Percentiles rank a stretch among this genome's conserved stretches.
Evolutionary conservation across 2,329 filamentous ascomycete species (phyloP).

Genomic region (Aspergillus sp.): DNA sequence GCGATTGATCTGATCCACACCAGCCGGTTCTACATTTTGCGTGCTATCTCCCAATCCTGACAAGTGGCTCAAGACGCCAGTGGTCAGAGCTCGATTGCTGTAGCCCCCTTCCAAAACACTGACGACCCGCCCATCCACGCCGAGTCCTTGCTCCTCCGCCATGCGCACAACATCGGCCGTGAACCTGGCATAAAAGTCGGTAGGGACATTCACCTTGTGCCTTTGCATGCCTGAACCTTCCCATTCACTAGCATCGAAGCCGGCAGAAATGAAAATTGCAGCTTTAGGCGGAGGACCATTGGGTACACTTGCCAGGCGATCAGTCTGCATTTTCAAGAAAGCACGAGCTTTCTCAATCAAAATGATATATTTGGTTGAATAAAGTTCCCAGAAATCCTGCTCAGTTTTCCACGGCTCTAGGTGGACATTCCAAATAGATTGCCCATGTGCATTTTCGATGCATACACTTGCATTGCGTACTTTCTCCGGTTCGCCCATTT

Average conservation of each 20-base stretch:
- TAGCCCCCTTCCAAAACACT: slow-evolving; percentile 96
- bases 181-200: slow-evolving; percentile 91
- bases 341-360: slow-evolving; percentile 77
- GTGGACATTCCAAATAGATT: slow-evolving; percentile 96
- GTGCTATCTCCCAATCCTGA: slow-evolving; percentile 65
- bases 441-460: slow-evolving; percentile 89
- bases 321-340: slow-evolving; percentile 73
- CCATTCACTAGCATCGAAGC: slow-evolving; percentile 96
- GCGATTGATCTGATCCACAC: slow-evolving; percentile 33
- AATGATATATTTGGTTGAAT: slow-evolving; percentile 73
- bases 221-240: slow-evolving; percentile 91
- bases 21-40: slow-evolving; percentile 28
- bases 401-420: slow-evolving; percentile 81
- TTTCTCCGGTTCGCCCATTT: slow-evolving; percentile 89
- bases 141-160: slow-evolving; percentile 74
- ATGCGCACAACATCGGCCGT: slow-evolving; percentile 81
- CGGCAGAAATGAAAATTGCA: slow-evolving; percentile 91
- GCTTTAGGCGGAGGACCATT: slow-evolving; percentile 68
- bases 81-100: slow-evolving; percentile 84
- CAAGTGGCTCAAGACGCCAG: slow-evolving; percentile 85
- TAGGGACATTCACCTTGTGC: slow-evolving; percentile 93
- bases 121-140: slow-evolving; percentile 79
- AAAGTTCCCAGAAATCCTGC: slow-evolving; percentile 84
- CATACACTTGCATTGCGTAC: slow-evolving; percentile 92
- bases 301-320: slow-evolving; percentile 58